phyloP scores from a whole-genome alignment of 257 asterid species.

The Linderniella brevidens region DNA sequence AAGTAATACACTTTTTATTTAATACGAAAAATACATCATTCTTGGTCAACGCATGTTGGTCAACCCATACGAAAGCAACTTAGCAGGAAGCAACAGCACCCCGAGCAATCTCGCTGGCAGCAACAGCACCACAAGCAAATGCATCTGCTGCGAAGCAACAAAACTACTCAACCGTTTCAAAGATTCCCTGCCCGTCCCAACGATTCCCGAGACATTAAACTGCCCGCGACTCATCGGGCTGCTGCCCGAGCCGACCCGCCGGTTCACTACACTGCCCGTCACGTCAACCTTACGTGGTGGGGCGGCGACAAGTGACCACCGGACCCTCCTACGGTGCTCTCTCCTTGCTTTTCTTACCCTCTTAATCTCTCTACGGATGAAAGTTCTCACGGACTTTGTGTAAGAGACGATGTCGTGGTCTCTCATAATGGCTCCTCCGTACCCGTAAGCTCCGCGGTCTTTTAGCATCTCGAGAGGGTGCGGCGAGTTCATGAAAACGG shows the following conservation, averaged over 20 bases:
- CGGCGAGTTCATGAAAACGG: constrained; percentile 55
- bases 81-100: neutral
- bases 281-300: constrained; percentile 33
- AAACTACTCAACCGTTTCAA: constrained; percentile 44
- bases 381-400: constrained; percentile 39
- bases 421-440: constrained; percentile 65
- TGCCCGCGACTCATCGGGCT: constrained; percentile 23
- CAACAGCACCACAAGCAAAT: constrained; percentile 61
- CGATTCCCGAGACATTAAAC: constrained; percentile 38
- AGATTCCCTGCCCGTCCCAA: constrained; percentile 47
- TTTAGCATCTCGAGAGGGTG: constrained; percentile 93
- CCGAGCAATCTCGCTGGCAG: constrained; percentile 33
- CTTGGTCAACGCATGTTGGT: constrained; percentile 18
- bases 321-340: constrained; percentile 33
- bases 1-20: too few species aligned
- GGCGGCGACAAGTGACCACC: too few species aligned
- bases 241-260: constrained; percentile 16
- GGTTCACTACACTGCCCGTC: constrained; percentile 18
- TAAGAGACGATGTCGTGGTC: constrained; percentile 87
- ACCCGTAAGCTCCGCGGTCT: constrained; percentile 77
- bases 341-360: constrained; percentile 38
- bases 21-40: neutral
- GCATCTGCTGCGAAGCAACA: constrained; percentile 69
- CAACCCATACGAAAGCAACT: constrained; percentile 26
- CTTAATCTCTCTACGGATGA: constrained; percentile 51